Base-by-base conservation (phyloP, 495 filamentous ascomycete genomes). In the Hypoxylon intermedium region DNA sequence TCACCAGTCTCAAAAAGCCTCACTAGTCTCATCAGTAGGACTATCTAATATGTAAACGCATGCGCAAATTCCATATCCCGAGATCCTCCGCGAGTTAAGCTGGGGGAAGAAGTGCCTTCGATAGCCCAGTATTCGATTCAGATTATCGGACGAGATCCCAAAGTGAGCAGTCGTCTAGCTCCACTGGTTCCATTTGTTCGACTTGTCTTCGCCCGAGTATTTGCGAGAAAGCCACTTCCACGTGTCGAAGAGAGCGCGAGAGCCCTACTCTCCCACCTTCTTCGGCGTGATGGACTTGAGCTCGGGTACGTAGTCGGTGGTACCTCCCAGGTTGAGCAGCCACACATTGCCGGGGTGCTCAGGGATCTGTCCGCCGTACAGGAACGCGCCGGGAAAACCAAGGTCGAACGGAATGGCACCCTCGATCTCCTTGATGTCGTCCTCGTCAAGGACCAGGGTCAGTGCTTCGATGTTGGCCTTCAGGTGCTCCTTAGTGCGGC, bases 391-490 rank as follows among this genome's bases (percentile, higher is more conserved):
- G 2, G 86, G 87, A 73, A 88, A 89, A 5, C 86, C 85, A 53
- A 79, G 30, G 60, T 89, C 85, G 67, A 89, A 90, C 5, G 78
- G 75, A 42, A 75, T 72, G 6, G 84, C 86, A 16, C 41, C 60
- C 47, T 91, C 87, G 58, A 91, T 88, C 68, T 87, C 81, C 21
- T 79, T 66, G 18, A 91, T 79, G 26, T 92, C 87, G 20, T 86
- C 80, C 0, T 80, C 70, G 2, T 74, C 80, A 50, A 92, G 73
- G 43, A 70, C 60, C 28, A 91, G 44, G 0, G 65, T 72, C 26
- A 91, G 70, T 2, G 85, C 89, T 55, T 87, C 86, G 55, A 91
- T 86, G 50, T 87, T 90, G 53, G 74, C 81, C 71, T 87, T 84
- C 3, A 92, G 67, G 45, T 88, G 85, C 15, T 83, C 76, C 24